phyloP scores from a whole-genome alignment of 495 filamentous ascomycete genomes.

The Podospora tetraspora region DNA sequence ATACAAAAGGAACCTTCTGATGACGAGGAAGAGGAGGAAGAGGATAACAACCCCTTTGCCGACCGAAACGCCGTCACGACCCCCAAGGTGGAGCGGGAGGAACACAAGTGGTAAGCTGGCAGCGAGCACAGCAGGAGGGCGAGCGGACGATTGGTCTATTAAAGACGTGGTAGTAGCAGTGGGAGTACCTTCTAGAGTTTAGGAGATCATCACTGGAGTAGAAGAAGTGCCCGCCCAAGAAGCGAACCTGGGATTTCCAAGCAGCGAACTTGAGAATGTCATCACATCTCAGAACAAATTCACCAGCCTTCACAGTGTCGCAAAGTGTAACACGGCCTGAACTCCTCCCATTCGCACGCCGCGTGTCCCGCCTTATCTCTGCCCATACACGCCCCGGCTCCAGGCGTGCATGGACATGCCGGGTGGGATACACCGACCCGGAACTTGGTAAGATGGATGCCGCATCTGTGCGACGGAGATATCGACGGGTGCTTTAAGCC shows the following conservation, averaged over 20 bases:
- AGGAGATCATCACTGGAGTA: background rate
- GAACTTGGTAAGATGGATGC: background rate
- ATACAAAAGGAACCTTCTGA: constrained; percentile 19
- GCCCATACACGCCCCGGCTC: background rate
- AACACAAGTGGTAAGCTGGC: background rate
- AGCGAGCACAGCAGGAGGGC: background rate
- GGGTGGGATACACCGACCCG: background rate
- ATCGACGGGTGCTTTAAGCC: background rate
- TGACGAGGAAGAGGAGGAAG: constrained; percentile 42
- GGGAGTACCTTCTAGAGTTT: background rate
- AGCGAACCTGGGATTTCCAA: background rate
- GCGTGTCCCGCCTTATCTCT: background rate
- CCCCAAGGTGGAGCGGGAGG: constrained; percentile 1
- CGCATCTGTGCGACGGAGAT: background rate
- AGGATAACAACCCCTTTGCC: constrained; percentile 70
- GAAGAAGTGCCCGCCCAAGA: background rate
- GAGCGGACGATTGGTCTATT: background rate
- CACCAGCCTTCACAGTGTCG: background rate
- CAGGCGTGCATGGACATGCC: background rate
- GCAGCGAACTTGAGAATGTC: background rate
- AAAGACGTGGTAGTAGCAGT: background rate
- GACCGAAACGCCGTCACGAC: constrained; percentile 56
- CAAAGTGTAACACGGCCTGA: background rate
- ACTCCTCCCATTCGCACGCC: background rate
- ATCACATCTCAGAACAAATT: background rate